phyloP scores from a whole-genome alignment of 2,329 filamentous ascomycete genomes.

The Paramyrothecium sp. region DNA sequence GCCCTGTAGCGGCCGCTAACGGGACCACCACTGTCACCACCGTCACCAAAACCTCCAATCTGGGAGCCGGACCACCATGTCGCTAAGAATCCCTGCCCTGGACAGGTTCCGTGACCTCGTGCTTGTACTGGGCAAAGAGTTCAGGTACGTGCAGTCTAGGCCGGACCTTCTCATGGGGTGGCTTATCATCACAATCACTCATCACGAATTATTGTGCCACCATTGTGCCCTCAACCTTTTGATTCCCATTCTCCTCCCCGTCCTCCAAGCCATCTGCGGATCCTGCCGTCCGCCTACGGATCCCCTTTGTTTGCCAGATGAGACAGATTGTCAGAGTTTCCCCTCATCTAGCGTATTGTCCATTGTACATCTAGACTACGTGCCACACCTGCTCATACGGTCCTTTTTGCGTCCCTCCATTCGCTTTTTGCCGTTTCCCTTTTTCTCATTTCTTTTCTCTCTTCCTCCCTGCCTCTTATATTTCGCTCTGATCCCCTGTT shows the following conservation, averaged over 20 bases:
- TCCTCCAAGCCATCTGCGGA: background rate
- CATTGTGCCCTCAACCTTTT: background rate
- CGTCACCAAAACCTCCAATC: background rate
- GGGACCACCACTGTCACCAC: constrained; percentile 1
- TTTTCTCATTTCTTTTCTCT: constrained; percentile 1
- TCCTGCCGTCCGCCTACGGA: background rate
- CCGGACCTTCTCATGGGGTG: background rate
- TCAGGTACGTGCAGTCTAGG: no score
- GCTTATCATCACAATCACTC: background rate
- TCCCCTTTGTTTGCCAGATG: no score
- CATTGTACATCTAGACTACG: no score
- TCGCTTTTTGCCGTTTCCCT: background rate
- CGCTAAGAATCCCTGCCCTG: no score
- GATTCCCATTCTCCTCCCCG: background rate
- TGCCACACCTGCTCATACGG: no score
- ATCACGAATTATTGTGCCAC: background rate
- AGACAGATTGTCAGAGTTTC: no score
- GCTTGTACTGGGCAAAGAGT: no score
- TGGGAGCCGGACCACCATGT: background rate
- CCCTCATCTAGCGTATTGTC: no score
- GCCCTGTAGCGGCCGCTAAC: background rate
- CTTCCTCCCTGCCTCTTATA: constrained; percentile 3
- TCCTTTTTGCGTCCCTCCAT: background rate
- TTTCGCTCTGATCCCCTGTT: constrained; percentile 9
- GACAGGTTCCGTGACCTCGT: no score